Evolutionary conservation across 2,329 filamentous ascomycete species (phyloP), one percentile per base, ranked within the genome.

Genomic region (Exutisphaerella laricina): DNA sequence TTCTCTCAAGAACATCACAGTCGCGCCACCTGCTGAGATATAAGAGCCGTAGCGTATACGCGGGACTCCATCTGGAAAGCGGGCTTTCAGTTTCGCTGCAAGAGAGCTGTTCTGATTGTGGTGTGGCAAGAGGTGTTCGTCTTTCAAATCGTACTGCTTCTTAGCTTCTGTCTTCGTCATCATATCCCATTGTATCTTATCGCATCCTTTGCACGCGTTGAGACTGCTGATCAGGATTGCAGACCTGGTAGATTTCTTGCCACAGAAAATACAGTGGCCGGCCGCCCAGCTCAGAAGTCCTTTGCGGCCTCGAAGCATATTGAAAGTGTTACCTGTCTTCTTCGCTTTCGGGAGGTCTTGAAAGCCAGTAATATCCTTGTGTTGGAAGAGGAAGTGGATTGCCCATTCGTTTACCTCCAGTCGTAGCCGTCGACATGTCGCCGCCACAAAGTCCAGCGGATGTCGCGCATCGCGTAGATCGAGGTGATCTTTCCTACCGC

Each of bases 251-350:
- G 49, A 52, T 8, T 41, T 47, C 23, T 55, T 60, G 17, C 60
- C 60, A 46, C 60, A 63, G 47, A 62, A 62, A 40, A 58, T 45
- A 39, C 60, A 63, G 44, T 57, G 44, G 9, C 41, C 45, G 3
- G 43, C 37, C 8, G 39, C 43, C 53, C 56, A 61, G n/a, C 35
- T 46, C 7, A 61, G 48, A 1, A 61, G 41, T 4, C 46, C 51
- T 36, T 35, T 36, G 9, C 17, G 21, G 17, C 39, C 42, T 26
- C 48, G 48, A 17, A 53, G 46, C 21, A 31, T 38, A 26, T 49
- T 53, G 34, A 41, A 35, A n/a, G 30, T 31, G n/a, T 33, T 25
- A 17, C 23, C 16, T 18, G 10, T 25, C 12, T 38, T 30, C 16
- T 41, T 40, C 18, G 38, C 36, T 4, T 34, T 39, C 12, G 40